These are phyloP conservation scores for Lanmaoa pseudosensibilis DNA, from an alignment of 768 basidiomycete species.

Conservation along the genomic window DNA sequence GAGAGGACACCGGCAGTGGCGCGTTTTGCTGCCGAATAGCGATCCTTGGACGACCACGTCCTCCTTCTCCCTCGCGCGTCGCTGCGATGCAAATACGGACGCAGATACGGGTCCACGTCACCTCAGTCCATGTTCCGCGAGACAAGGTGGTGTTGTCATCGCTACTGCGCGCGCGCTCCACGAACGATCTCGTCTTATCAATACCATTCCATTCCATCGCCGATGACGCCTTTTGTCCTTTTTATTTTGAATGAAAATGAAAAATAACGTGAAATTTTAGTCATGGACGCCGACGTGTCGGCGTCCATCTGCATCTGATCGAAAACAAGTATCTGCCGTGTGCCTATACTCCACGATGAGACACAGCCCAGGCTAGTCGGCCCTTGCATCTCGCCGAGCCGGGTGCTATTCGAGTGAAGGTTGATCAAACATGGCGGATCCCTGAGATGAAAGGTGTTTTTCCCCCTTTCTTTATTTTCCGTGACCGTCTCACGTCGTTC, in stretches of 20 bases:
- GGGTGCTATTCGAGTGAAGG: neutral
- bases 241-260: neutral
- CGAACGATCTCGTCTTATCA: neutral
- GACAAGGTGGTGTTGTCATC: neutral
- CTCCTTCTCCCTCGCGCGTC: neutral
- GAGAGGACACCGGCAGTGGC: neutral
- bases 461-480: neutral
- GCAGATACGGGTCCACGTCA: slow-evolving; percentile 5
- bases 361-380: slow-evolving; percentile 9
- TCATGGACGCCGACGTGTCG: neutral
- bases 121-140: slow-evolving; percentile 10
- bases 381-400: neutral
- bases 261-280: neutral
- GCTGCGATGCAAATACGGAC: neutral
- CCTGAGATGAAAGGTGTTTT: neutral
- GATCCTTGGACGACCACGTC: neutral
- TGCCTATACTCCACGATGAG: neutral
- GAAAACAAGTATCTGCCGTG: neutral
- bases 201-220: neutral
- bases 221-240: neutral
- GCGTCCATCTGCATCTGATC: neutral
- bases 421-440: neutral
- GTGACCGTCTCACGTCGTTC: neutral
- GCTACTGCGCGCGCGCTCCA: neutral
- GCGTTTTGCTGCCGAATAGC: neutral